phyloP scores from a whole-genome alignment of 2,329 filamentous ascomycete species.

The Pseudopyricularia javanii region DNA sequence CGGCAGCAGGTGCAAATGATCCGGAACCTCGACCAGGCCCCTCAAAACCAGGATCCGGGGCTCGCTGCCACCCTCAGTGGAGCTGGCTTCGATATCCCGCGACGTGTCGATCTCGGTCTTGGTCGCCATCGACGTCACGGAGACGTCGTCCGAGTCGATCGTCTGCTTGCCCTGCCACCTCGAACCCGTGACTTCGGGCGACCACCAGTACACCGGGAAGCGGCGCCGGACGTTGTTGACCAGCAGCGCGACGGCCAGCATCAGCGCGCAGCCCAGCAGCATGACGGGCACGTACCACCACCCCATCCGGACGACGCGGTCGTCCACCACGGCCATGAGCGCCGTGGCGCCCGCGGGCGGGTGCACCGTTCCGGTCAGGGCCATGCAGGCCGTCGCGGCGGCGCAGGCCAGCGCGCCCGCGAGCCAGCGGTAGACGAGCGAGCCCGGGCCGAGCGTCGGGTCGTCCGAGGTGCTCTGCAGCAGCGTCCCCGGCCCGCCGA shows the following conservation, averaged over 20 bases:
- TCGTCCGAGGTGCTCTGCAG: background rate
- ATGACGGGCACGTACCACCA: slow-evolving; percentile 58
- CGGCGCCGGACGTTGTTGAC: slow-evolving; percentile 57
- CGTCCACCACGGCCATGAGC: slow-evolving; percentile 51
- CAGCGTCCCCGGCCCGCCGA: slow-evolving; percentile 17
- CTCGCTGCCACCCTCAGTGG: background rate
- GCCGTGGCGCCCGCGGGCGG: slow-evolving; percentile 67
- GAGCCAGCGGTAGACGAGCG: slow-evolving; percentile 45
- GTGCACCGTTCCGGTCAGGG: slow-evolving; percentile 58
- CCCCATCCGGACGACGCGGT: slow-evolving; percentile 41
- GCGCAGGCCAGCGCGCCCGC: slow-evolving; percentile 56
- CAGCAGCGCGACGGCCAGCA: slow-evolving; percentile 49
- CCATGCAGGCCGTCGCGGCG: slow-evolving; percentile 51
- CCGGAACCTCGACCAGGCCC: background rate
- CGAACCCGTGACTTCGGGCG: slow-evolving; percentile 19
- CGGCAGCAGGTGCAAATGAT: background rate
- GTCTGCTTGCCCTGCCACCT: background rate
- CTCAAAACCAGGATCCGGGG: background rate
- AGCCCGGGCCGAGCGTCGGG: slow-evolving; percentile 26
- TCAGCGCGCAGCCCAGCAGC: slow-evolving; percentile 44
- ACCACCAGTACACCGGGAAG: slow-evolving; percentile 64
- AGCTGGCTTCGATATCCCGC: background rate
- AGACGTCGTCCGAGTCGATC: background rate
- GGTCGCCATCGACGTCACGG: background rate
- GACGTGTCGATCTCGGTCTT: background rate